phyloP scores from a whole-genome alignment of 768 basidiomycete species.

The Mycena leptocephala region DNA sequence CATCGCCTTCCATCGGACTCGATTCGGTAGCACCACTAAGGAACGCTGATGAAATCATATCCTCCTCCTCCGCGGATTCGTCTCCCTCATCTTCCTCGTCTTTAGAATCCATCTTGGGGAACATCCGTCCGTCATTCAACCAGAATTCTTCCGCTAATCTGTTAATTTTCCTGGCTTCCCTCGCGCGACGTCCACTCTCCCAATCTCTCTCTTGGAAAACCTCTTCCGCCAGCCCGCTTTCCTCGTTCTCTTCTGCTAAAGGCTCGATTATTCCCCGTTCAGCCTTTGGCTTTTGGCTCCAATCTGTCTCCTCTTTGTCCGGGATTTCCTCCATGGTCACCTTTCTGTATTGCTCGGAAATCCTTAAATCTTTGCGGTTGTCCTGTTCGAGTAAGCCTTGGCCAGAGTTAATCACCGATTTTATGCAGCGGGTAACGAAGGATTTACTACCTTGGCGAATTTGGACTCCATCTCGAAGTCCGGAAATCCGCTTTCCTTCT shows the following conservation, averaged over 20 bases:
- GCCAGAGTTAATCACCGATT: too few species aligned
- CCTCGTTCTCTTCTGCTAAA: neutral
- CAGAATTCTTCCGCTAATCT: neutral
- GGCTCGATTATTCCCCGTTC: neutral
- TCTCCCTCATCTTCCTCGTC: neutral
- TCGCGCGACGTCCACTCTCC: neutral
- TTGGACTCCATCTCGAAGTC: too few species aligned
- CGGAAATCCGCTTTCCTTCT: too few species aligned
- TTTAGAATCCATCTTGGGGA: neutral
- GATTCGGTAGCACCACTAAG: too few species aligned
- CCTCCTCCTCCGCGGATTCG: neutral
- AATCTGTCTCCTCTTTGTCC: neutral
- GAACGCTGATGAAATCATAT: neutral
- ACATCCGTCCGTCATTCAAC: neutral
- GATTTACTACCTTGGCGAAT: too few species aligned
- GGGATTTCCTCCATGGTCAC: neutral
- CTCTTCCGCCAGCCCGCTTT: neutral
- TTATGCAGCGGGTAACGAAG: too few species aligned
- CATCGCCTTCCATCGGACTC: neutral
- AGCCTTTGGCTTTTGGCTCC: neutral
- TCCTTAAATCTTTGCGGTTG: neutral
- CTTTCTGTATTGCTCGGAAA: neutral
- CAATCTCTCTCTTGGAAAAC: neutral
- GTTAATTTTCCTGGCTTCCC: neutral
- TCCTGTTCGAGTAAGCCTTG: neutral